Conservation (phyloP, 495 filamentous ascomycete species). For the Trypethelium eluteriae region DNA sequence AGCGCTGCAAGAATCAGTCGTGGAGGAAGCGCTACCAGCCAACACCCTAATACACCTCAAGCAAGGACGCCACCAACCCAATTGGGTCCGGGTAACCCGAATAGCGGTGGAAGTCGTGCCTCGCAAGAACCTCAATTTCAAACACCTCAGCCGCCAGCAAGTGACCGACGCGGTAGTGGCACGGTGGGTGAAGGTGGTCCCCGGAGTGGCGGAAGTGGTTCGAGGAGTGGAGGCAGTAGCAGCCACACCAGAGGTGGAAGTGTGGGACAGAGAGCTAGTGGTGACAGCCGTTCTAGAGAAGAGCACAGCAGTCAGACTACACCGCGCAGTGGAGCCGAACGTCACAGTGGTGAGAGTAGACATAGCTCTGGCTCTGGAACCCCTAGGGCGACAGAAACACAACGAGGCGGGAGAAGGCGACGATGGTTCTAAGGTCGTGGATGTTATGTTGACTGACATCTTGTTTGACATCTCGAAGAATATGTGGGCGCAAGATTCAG, state of each 20-base stretch:
- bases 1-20: neutral
- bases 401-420: neutral
- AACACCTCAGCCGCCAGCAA: neutral
- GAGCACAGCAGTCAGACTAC: conserved; percentile 1
- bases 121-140: neutral
- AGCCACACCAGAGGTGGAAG: neutral
- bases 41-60: neutral
- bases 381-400: neutral
- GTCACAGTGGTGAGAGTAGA: conserved; percentile 4
- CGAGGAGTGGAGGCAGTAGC: neutral
- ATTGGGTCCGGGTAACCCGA: neutral
- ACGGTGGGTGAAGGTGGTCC: neutral
- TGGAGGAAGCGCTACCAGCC: neutral
- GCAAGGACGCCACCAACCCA: neutral
- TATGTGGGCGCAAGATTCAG: no score
- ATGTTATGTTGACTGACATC: neutral
- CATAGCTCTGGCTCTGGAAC: neutral
- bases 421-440: neutral
- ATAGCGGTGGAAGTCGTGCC: neutral
- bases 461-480: no score
- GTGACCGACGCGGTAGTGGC: neutral
- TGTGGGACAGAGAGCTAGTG: conserved; percentile 2
- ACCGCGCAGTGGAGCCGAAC: neutral
- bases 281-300: neutral
- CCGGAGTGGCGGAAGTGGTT: conserved; percentile 2